Conservation (phyloP, 768 basidiomycete species). For the Floccularia luteovirens region DNA sequence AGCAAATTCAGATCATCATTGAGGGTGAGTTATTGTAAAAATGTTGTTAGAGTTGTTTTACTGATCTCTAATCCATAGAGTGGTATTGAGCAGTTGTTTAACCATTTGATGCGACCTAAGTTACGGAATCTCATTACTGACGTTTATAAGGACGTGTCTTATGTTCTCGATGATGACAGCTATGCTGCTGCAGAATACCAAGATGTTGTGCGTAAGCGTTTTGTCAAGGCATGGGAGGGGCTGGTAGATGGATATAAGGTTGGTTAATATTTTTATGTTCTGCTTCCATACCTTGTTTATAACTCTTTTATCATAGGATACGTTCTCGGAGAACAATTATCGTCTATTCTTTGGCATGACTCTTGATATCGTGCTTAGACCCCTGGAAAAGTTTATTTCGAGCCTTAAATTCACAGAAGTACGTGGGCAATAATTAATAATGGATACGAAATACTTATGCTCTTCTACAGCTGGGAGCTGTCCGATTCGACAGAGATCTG, state of each 20-base stretch:
- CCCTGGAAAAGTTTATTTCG: constrained; percentile 88
- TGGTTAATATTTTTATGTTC: constrained; percentile 7
- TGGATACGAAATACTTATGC: background rate
- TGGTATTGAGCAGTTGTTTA: constrained; percentile 92
- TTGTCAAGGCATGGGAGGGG: constrained; percentile 82
- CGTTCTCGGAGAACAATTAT: constrained; percentile 85
- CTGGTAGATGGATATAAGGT: constrained; percentile 87
- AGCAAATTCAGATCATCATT: constrained; percentile 65
- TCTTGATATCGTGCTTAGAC: constrained; percentile 83
- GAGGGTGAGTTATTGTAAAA: constrained; percentile 54
- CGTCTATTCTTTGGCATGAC: constrained; percentile 79
- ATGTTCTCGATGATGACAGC: constrained; percentile 82
- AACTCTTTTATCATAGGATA: constrained; percentile 51
- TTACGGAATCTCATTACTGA: constrained; percentile 80
- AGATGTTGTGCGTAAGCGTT: constrained; percentile 84
- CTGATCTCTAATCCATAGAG: constrained; percentile 31
- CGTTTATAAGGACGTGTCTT: constrained; percentile 85
- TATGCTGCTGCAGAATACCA: constrained; percentile 81
- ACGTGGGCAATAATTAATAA: constrained; percentile 10
- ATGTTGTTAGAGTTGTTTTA: background rate
- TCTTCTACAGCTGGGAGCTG: constrained; percentile 73
- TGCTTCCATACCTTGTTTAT: constrained; percentile 2
- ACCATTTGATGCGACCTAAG: constrained; percentile 85
- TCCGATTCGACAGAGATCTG: constrained; percentile 91
- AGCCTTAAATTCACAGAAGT: constrained; percentile 86